Conservation (phyloP, 108 stramenopile genomes). For the Cyclotella sp. region DNA sequence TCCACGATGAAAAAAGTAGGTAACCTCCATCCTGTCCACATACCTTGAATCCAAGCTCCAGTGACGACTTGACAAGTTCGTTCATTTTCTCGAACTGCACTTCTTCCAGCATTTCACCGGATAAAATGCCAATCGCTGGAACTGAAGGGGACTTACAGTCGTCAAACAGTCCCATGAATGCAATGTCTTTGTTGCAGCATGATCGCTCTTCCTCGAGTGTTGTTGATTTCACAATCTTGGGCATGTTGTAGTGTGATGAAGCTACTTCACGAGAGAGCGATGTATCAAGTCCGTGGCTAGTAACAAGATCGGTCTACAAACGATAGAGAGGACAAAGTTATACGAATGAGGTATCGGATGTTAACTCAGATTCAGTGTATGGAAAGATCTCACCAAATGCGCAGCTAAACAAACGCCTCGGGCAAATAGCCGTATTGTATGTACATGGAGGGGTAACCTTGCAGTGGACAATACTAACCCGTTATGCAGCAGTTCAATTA, state of each 20-base stretch:
- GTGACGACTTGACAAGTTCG: conserved; percentile 41
- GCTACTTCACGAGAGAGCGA: conserved; percentile 37
- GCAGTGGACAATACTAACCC: conserved; percentile 25
- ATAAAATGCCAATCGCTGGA: conserved; percentile 31
- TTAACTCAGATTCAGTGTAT: neutral
- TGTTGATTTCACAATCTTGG: conserved; percentile 15
- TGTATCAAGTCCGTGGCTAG: conserved; percentile 18
- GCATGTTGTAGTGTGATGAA: conserved; percentile 38
- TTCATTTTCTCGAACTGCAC: conserved; percentile 27
- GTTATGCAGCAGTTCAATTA: conserved; percentile 36
- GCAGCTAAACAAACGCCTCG: conserved; percentile 60
- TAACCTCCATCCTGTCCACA: conserved; percentile 62
- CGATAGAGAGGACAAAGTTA: neutral
- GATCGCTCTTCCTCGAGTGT: conserved; percentile 1
- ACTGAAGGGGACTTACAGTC: conserved; percentile 65
- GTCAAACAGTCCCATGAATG: conserved; percentile 68
- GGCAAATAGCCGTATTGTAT: conserved; percentile 61
- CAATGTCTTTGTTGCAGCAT: conserved; percentile 48
- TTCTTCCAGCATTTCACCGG: conserved; percentile 6
- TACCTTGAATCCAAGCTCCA: conserved; percentile 60
- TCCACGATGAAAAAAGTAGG: conserved; percentile 80
- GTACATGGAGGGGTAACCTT: conserved; percentile 21
- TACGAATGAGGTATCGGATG: neutral
- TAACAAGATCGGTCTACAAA: conserved; percentile 50
- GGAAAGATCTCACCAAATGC: neutral